A percentile compares a stretch with the other conserved stretches of the same genome.
Evolutionary conservation across 345 rosid species (phyloP).

Genomic region (Mangifera indica): DNA sequence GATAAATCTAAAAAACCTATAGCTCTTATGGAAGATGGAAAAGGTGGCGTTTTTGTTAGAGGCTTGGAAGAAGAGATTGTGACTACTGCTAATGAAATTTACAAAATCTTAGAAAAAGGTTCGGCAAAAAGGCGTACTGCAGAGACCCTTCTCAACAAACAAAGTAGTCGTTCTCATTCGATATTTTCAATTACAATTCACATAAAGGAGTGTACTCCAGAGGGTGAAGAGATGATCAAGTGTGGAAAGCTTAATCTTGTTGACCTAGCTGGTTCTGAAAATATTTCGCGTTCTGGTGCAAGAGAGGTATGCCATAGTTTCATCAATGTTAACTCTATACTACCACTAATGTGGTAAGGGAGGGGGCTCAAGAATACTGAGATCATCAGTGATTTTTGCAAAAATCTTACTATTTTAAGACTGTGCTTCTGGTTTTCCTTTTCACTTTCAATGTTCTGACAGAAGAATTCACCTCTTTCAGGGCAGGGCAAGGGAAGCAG

Average conservation of each 20-base stretch:
- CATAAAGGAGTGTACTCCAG: conserved; percentile 91
- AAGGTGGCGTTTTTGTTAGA: conserved; percentile 95
- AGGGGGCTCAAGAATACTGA: background rate
- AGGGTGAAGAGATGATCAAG: conserved; percentile 99
- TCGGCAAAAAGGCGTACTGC: conserved; percentile 97
- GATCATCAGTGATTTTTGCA: background rate
- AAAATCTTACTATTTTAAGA: conserved; percentile 10
- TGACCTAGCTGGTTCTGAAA: conserved; percentile 99
- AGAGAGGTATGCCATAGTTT: conserved; percentile 61
- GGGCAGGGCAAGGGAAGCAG: conserved; percentile 99
- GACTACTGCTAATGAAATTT: conserved; percentile 88
- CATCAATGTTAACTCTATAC: conserved; percentile 3
- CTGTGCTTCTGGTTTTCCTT: conserved; percentile 17
- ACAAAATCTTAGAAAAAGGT: conserved; percentile 95
- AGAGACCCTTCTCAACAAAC: conserved; percentile 98
- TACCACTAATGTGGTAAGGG: background rate
- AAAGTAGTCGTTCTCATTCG: conserved; percentile 97
- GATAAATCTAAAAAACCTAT: conserved; percentile 92
- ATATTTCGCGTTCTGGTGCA: conserved; percentile 98
- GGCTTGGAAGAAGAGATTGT: conserved; percentile 99
- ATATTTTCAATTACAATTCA: conserved; percentile 97
- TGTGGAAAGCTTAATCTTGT: conserved; percentile 98
- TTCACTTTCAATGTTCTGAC: background rate
- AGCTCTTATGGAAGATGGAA: conserved; percentile 98
- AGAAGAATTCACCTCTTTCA: conserved; percentile 37